phyloP scores from a whole-genome alignment of 2,329 filamentous ascomycete genomes.

The Penicillium sp. region DNA sequence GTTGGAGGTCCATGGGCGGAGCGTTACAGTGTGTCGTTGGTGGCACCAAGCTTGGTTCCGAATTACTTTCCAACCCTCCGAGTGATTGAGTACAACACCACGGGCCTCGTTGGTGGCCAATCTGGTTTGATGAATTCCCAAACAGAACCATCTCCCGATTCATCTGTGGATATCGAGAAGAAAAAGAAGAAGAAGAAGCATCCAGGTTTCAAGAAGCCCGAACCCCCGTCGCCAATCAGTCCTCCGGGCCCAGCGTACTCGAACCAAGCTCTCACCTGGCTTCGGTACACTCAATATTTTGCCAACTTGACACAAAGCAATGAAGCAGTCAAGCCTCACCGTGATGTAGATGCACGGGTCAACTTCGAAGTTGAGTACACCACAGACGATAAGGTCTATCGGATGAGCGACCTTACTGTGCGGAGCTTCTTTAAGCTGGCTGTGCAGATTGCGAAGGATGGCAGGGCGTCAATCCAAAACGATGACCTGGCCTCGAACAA shows the following conservation, averaged over 20 bases:
- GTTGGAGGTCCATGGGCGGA: constrained; percentile 79
- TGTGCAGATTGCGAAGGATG: constrained; percentile 60
- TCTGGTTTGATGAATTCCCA: not conserved
- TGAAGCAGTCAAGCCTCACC: constrained; percentile 55
- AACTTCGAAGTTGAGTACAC: constrained; percentile 83
- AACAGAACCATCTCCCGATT: not conserved
- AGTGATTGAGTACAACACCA: constrained; percentile 93
- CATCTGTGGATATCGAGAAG: constrained; percentile 12
- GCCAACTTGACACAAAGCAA: constrained; percentile 91
- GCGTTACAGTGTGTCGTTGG: constrained; percentile 72
- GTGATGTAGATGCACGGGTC: constrained; percentile 55
- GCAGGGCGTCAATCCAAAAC: constrained; percentile 34
- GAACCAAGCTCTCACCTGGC: constrained; percentile 70
- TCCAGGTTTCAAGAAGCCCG: constrained; percentile 60
- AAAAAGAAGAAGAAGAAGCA: constrained; percentile 48
- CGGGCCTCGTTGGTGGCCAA: constrained; percentile 58
- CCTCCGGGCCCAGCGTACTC: constrained; percentile 86
- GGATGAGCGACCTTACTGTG: constrained; percentile 76
- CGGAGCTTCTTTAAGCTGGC: constrained; percentile 74
- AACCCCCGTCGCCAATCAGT: constrained; percentile 63
- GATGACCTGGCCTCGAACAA: constrained; percentile 22
- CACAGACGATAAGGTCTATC: constrained; percentile 66
- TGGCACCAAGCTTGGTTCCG: constrained; percentile 82
- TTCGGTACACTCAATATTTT: constrained; percentile 83
- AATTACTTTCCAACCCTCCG: constrained; percentile 86